Base-by-base conservation (phyloP, 2,329 filamentous ascomycete genomes). In the Drechmeria coniospora region DNA sequence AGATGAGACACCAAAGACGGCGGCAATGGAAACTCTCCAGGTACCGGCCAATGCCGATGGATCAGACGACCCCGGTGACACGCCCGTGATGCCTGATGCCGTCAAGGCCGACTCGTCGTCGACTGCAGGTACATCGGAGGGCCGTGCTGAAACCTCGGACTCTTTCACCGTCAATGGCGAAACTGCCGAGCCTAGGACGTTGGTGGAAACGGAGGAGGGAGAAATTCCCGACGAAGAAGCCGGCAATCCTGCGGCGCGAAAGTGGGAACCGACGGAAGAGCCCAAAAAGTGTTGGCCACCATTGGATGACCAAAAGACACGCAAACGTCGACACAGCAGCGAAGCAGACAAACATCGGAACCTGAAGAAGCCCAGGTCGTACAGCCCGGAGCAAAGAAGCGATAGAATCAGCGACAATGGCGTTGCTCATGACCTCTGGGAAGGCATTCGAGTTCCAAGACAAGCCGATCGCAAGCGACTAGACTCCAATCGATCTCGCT, bases 401-500 rank as follows among this genome's bases (percentile, higher is more conserved):
- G 21, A 23, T 2, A 23, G 25, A 12, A 17, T n/a, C 9, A 21
- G 24, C 11, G 26, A 25, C 11, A 31, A 31, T 9, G 32, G 17
- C 11, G 26, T 8, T 4, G 16, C 23, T 5, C 14, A 25, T 16
- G 27, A 28, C 16, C 32, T 27, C 13, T 29, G 21, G 32, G 31
- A 32, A 16, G 18, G 21, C n/a, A 23, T 33, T 18, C 21, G 27
- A n/a, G 32, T 29, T 8, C 26, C 31, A 6, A 20, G 31, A 25
- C 31, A 32, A 21, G 27, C 25, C 12, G 31, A 32, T 9, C 27
- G 31, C 2, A 32, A 32, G 16, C 25, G 32, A 19, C 41, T 36
- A 27, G 46, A 32, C 15, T 40, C 36, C 6, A 36, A 33, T 12
- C 33, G 26, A 9, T 40, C 49, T 5, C 38, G 38, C 11, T 50